Base-by-base conservation (phyloP, 2,329 filamentous ascomycete genomes). In the Corniculantispora saksenae region DNA sequence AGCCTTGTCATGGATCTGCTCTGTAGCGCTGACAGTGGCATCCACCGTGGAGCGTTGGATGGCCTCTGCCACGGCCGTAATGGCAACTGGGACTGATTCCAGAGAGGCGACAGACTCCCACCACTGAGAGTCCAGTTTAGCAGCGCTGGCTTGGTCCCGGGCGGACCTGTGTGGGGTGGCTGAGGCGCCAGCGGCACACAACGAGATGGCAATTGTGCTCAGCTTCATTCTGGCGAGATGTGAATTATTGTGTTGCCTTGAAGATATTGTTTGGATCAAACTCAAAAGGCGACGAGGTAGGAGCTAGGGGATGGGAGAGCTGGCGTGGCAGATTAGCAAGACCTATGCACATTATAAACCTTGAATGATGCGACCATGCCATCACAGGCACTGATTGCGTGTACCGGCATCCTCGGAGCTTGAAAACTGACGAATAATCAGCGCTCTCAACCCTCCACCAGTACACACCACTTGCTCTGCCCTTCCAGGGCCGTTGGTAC, bases 341-440 rank as follows among this genome's bases (percentile, higher is more conserved):
- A 45, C 32, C 48, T 53, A 48, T 35, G 59, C 59, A 23, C 38
- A 19, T 55, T 55, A 15, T 55, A 48, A 56, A 55, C 21, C 47
- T 50, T 55, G 51, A n/a, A 63, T 63, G 43, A 63, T 63, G 61
- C 61, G 29, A 51, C 61, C 43, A 63, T 63, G 61, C 51, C 61
- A 63, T 63, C 40, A 50, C 27, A 48, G 61, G 8, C 27, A 38
- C 5, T n/a, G 51, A 63, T 56, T 56, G 61, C 51, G 60, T 56
- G 35, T 45, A 21, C 21, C 51, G 51, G 50, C 17, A 50, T 10
- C 27, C 40, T 62, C 60, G 60, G 60, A 27, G 25, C 10, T 17
- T 25, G 27, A 27, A 47, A 3, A 55, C 38, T 56, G 60, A 13
- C 60, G 60, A 62, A 62, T 62, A 54, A 48, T 38, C 51, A 10